Conservation (phyloP, 495 filamentous ascomycete genomes). For the Lasiosphaeris hirsuta region DNA sequence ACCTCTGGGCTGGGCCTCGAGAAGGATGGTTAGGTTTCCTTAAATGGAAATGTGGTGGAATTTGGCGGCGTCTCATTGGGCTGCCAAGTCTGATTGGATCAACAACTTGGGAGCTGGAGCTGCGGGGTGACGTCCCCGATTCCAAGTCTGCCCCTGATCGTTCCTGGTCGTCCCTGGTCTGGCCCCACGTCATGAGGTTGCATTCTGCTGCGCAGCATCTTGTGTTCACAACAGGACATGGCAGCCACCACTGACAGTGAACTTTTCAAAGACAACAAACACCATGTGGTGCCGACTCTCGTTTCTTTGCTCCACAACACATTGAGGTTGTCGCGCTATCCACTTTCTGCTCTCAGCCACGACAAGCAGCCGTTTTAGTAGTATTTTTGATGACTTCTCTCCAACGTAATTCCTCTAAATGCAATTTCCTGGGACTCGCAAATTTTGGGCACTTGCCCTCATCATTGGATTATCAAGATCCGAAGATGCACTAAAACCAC, state of each 20-base stretch:
- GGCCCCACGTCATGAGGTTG: slow-evolving; percentile 1
- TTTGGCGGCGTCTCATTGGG: no score
- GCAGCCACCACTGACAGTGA: no score
- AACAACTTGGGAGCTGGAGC: neutral
- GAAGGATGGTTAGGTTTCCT: no score
- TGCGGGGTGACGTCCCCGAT: slow-evolving; percentile 12
- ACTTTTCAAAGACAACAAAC: no score
- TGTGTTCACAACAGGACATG: no score
- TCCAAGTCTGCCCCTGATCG: neutral
- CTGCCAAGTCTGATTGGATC: neutral
- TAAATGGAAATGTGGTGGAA: no score
- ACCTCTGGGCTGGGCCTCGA: neutral
- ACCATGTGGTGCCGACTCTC: no score
- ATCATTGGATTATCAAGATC: neutral
- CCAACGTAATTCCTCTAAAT: neutral
- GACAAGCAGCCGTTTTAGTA: no score
- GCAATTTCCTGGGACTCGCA: neutral
- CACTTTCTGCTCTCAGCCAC: no score
- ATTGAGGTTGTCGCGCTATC: no score
- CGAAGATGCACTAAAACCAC: slow-evolving; percentile 20
- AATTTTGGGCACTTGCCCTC: neutral
- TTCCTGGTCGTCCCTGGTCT: neutral
- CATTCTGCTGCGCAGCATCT: neutral
- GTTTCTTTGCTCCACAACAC: no score
- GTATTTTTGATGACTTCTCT: neutral